Percentiles rank a stretch among this genome's conserved stretches.
Conservation (phyloP, 805 yeast genomes). For the Saccharomycopsis olivae region DNA sequence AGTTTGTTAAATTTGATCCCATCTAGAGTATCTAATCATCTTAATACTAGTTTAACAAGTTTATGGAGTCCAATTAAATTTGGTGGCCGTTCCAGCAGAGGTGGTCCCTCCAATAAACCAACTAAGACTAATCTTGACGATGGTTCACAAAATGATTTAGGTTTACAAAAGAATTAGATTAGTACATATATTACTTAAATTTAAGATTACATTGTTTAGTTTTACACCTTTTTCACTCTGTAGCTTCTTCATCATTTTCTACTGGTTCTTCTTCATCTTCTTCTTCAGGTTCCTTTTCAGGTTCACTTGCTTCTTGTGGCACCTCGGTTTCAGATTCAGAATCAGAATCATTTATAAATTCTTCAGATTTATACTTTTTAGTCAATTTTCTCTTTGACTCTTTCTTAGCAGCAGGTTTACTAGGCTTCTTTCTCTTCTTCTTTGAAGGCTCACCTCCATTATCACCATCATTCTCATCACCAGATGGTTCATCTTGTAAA, state of each 20-base stretch:
- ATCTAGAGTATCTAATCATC: neutral
- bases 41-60: slow-evolving; percentile 4
- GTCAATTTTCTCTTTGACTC: slow-evolving; percentile 23
- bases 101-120: neutral
- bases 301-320: too few relatives aligned
- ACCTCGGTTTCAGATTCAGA: slow-evolving; percentile 22
- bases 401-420: neutral
- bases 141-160: slow-evolving; percentile 11
- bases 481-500: slow-evolving; percentile 29
- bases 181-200: too few relatives aligned
- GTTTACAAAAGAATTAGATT: slow-evolving; percentile 4
- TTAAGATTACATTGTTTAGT: neutral
- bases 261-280: too few relatives aligned
- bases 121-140: neutral
- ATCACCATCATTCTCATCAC: slow-evolving; percentile 37
- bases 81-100: neutral
- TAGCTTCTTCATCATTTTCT: slow-evolving; percentile 1
- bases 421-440: slow-evolving; percentile 18
- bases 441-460: slow-evolving; percentile 23
- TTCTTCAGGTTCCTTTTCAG: too few relatives aligned
- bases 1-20: slow-evolving; percentile 1
- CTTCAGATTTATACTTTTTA: slow-evolving; percentile 27
- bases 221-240: slow-evolving; percentile 15
- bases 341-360: slow-evolving; percentile 35
- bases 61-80: slow-evolving; percentile 9